These are phyloP conservation scores for Wickerhamiella allomyrinae DNA, from an alignment of 805 yeast genomes.

Conservation along the genomic window DNA sequence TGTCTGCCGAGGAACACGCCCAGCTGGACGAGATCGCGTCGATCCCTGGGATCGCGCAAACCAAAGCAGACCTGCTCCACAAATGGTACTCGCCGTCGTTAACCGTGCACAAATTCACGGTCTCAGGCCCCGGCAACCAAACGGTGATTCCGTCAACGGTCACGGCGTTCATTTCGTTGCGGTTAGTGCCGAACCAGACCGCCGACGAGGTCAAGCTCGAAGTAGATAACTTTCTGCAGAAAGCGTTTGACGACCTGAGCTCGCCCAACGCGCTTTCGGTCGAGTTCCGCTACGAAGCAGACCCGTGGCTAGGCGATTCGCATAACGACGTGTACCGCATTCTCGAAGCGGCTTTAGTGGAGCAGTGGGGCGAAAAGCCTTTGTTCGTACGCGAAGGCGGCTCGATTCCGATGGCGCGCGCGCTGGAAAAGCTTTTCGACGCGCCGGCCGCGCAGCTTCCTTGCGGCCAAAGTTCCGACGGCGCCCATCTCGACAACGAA, in stretches of 20 bases:
- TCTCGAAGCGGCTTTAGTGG: slow-evolving; percentile 43
- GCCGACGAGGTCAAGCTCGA: slow-evolving; percentile 39
- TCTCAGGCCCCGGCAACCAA: slow-evolving; percentile 79
- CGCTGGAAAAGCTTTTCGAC: slow-evolving; percentile 61
- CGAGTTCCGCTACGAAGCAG: slow-evolving; percentile 67
- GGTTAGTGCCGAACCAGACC: slow-evolving; percentile 84
- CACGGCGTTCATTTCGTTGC: slow-evolving; percentile 58
- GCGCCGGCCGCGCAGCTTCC: slow-evolving; percentile 95
- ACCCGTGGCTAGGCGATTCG: slow-evolving; percentile 92
- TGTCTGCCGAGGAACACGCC: slow-evolving; percentile 42
- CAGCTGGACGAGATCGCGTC: slow-evolving; percentile 37
- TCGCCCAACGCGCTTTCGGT: slow-evolving; percentile 51
- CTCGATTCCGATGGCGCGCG: slow-evolving; percentile 80
- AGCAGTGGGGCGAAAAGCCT: slow-evolving; percentile 66
- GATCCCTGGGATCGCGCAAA: background rate
- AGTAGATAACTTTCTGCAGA: slow-evolving; percentile 34
- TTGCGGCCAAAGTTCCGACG: slow-evolving; percentile 89
- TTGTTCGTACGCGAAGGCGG: slow-evolving; percentile 91
- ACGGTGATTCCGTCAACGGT: slow-evolving; percentile 83
- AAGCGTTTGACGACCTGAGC: slow-evolving; percentile 34
- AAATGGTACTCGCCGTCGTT: slow-evolving; percentile 87
- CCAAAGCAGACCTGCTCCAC: slow-evolving; percentile 37
- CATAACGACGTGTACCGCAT: slow-evolving; percentile 57
- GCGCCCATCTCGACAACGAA: slow-evolving; percentile 86
- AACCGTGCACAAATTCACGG: slow-evolving; percentile 69